These are phyloP conservation scores for Brassica juncea DNA, from an alignment of 345 rosid genomes.

Conservation along the genomic window DNA sequence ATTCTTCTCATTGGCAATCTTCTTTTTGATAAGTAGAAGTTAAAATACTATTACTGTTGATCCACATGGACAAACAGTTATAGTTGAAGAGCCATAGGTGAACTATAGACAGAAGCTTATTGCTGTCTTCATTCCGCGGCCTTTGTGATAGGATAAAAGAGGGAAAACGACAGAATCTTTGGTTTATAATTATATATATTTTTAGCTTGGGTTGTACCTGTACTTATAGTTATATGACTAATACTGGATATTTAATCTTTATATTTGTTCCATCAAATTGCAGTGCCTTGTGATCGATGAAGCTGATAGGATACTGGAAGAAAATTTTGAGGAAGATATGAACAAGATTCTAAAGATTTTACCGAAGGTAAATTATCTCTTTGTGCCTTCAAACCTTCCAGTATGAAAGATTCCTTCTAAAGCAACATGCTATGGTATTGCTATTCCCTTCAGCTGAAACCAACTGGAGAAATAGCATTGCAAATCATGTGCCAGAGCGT, in stretches of 20 bases:
- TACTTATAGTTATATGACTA: slow-evolving; percentile 9
- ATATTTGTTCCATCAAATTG: slow-evolving; percentile 28
- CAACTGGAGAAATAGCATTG: too few species aligned
- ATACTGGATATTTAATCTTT: neutral
- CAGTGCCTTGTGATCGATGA: slow-evolving; percentile 94
- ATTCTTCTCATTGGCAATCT: neutral
- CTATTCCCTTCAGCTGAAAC: too few species aligned
- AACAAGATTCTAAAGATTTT: slow-evolving; percentile 82
- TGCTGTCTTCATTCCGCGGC: neutral
- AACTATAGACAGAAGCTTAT: slow-evolving; percentile 6
- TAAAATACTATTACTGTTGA: neutral
- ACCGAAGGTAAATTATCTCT: slow-evolving; percentile 65
- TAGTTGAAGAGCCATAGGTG: neutral
- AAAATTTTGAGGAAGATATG: slow-evolving; percentile 99
- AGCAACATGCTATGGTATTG: too few species aligned
- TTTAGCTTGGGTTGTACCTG: neutral
- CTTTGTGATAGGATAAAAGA: neutral
- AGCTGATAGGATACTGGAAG: slow-evolving; percentile 98
- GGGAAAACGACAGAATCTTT: neutral
- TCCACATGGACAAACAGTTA: neutral
- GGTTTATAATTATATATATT: neutral
- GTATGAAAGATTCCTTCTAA: too few species aligned
- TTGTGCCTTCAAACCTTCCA: too few species aligned
- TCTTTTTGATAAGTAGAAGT: neutral
- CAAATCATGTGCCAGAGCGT: neutral